Base-by-base conservation (phyloP, 805 yeast genomes). In the Kuraishia borneana region DNA sequence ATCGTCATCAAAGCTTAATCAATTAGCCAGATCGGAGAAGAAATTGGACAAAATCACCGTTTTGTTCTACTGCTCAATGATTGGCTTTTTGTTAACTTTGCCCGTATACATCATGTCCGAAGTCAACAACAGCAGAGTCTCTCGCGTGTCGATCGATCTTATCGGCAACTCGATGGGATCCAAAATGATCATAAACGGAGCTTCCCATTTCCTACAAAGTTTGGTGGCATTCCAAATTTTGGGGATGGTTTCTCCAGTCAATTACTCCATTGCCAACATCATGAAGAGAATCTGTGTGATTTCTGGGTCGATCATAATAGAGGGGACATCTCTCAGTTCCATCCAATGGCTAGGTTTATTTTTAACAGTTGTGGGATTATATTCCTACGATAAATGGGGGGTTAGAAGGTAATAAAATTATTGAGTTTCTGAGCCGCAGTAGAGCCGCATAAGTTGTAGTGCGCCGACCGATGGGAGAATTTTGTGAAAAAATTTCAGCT, bases 231-330 rank as follows among this genome's bases (percentile, higher is more conserved):
- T 82, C 53, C 87, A 79, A 51, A 66, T 82, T 31, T 65, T 82
- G 42, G 89, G 89, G 2, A 50, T 69, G 44, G 65, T 81, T 18
- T 67, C 79, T n/a, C 82, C 92, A 3, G 80, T 82, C 31, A 79
- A 78, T 49, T 82, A 82, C 53, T 76, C 85, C 27, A 77, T 82
- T 48, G 92, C 88, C 21, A 82, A 77, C 51, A 81, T 82, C 33
- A 52, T 80, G 55, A 82, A 82, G 47, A 61, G 89, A 47, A 81
- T 82, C 37, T 72, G 77, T 20, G 78, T 81, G 31, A 82, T 82
- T 36, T 54, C 73, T 17, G 71, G 74, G 41, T 77, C 87, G 1
- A 68, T 82, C 37, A 36, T 76, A 2, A 68, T 80, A 65, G 89
- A 81, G 51, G 71, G 76, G 21, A 60, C 56, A 7, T 43, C 45